Base-by-base conservation (phyloP, 495 filamentous ascomycete species). In the Mycothermus thermophilus region DNA sequence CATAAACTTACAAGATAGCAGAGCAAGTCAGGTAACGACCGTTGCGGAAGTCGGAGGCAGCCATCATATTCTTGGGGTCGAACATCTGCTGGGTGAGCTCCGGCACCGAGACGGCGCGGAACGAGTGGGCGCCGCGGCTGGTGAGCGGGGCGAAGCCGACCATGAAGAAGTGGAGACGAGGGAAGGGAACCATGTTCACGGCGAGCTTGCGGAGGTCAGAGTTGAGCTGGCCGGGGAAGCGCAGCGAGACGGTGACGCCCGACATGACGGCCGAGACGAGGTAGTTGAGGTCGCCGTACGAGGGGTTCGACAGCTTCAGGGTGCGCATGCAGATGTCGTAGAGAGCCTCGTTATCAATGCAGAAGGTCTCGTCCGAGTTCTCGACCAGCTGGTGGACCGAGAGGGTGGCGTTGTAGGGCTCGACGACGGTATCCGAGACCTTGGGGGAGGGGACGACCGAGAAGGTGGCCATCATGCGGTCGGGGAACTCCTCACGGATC, bases 31-130 rank as follows among this genome's bases (percentile, higher is more conserved):
- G 79, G 70, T 99, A 99, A 46, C 90, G 92, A 54, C 90, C 90
- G 62, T 99, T 99, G 51, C 90, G 80, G 82, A 99, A 99, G 71
- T 99, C 90, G 35, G 86, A 90, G 37, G 90, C 90, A 64, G 90
- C 90, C 90, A 99, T 99, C 90, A 99, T 99, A 77, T 99, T 99
- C 83, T 99, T 99, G 55, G 90, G 90, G 72, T 99, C 90, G 72
- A 84, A 99, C 86, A 99, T 99, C 66, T 99, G 90, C 72, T 99
- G 90, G 56, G 90, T 99, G 63, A 99, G 75, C 74, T 99, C 90
- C 22, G 92, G 90, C 41, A 99, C 90, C 56, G 77, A 83, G 61
- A 99, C 79, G 44, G 92, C 86, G 58, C 90, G 92, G 90, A 96
- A 99, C 42, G 78, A 79, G 74, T 86, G 57, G 51, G 87, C 76